Conservation (phyloP, 1,139 yeast species). For the Saccharomyces uvarum region DNA sequence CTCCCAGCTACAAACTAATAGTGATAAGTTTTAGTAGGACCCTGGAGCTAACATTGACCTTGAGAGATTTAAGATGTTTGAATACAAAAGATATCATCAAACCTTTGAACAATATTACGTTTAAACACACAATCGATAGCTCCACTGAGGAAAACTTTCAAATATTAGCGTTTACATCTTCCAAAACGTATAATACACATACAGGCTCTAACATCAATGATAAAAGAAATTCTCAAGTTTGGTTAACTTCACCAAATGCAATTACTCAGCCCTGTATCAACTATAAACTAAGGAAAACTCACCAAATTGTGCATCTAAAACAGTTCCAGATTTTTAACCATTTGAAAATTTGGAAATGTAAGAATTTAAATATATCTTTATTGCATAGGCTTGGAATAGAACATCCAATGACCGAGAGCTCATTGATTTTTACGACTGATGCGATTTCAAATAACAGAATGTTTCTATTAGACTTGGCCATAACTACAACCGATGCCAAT, state of each 20-base stretch:
- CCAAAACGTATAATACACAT: neutral
- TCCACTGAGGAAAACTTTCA: constrained; percentile 15
- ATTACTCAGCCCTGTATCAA: constrained; percentile 13
- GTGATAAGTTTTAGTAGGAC: constrained; percentile 23
- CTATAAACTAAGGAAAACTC: constrained; percentile 9
- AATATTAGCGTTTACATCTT: constrained; percentile 6
- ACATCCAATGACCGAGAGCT: neutral
- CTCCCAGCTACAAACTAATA: constrained; percentile 7
- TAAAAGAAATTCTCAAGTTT: constrained; percentile 8
- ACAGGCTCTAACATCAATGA: constrained; percentile 4
- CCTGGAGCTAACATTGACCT: constrained; percentile 13
- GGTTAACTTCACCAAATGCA: constrained; percentile 17
- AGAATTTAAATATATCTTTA: neutral
- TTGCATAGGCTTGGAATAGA: neutral
- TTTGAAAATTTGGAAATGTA: neutral
- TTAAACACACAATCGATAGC: constrained; percentile 18
- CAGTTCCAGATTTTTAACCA: constrained; percentile 11
- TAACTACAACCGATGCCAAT: neutral
- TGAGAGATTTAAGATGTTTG: constrained; percentile 5
- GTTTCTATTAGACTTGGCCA: neutral
- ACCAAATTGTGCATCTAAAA: constrained; percentile 8
- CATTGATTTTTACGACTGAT: neutral
- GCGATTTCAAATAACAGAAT: neutral
- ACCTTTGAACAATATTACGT: constrained; percentile 12
- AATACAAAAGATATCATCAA: constrained; percentile 4